phyloP scores from a whole-genome alignment of 768 basidiomycete species.

The Mycena crocata region DNA sequence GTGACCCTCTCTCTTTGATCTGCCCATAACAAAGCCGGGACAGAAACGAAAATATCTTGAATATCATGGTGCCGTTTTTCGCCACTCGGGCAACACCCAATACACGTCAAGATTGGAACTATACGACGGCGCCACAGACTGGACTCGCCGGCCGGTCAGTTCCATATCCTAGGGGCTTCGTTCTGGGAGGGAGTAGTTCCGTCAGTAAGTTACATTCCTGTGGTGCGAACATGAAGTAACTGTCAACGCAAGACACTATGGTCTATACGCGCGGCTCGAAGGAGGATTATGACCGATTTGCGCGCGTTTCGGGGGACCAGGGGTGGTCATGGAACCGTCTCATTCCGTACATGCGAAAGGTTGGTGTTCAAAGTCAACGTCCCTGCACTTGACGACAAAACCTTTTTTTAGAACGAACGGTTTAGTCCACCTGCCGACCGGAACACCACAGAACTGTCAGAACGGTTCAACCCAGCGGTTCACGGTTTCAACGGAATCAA shows the following conservation, averaged over 20 bases:
- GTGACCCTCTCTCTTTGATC: background rate
- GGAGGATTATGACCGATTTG: too few relatives aligned
- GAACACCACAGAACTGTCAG: constrained; percentile 14
- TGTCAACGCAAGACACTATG: background rate
- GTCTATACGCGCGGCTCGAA: background rate
- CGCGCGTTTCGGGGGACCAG: too few relatives aligned
- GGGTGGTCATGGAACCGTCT: background rate
- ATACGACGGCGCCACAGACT: too few relatives aligned
- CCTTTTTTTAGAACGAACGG: background rate
- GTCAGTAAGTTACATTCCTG: background rate
- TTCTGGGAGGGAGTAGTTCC: background rate
- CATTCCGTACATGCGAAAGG: background rate
- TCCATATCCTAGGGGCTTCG: background rate
- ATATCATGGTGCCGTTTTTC: constrained; percentile 26
- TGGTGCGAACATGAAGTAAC: background rate
- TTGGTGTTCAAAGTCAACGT: background rate
- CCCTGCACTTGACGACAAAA: too few relatives aligned
- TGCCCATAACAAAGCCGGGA: background rate
- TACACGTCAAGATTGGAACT: background rate
- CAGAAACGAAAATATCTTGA: constrained; percentile 14
- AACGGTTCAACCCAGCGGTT: background rate
- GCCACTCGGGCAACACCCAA: constrained; percentile 12
- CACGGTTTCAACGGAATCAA: background rate
- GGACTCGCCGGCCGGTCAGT: too few relatives aligned
- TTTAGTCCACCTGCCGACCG: constrained; percentile 11